Evolutionary conservation across 139 green algal genomes (phyloP), one percentile per base, ranked within the genome.

Genomic region (Haematococcus lacustris): DNA sequence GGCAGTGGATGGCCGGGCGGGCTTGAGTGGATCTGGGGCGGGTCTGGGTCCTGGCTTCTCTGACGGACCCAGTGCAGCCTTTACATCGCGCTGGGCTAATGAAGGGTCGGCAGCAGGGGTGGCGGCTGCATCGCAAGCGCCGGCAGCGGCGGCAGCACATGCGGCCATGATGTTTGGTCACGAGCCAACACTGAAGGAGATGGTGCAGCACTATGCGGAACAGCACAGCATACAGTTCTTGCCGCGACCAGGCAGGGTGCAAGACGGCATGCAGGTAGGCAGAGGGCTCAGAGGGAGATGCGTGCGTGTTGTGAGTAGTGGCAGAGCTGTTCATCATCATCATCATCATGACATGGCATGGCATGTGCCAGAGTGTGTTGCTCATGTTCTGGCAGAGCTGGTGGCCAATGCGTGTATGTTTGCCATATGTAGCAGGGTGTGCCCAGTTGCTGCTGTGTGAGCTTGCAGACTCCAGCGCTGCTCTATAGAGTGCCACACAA

Each of bases 241-340:
- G 80, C 95, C 95, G 23, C 94, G 94, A 76, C 78, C 78, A n/a
- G 91, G 91, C 1, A 86, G 93, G 34, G 69, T 76, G 25, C 78
- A 97, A 51, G 87, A 96, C 39, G 92, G 94, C 21, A 78, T 97
- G 68, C 93, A 93, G 74, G 88, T 93, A n/a, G n/a, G n/a, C n/a
- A n/a, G n/a, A n/a, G n/a, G n/a, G n/a, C n/a, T n/a, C n/a, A n/a
- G n/a, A n/a, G n/a, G n/a, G n/a, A n/a, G n/a, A n/a, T n/a, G n/a
- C n/a, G n/a, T n/a, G n/a, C n/a, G n/a, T n/a, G n/a, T n/a, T n/a
- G n/a, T n/a, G n/a, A n/a, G n/a, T n/a, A n/a, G n/a, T n/a, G n/a
- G n/a, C n/a, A n/a, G n/a, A n/a, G n/a, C n/a, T n/a, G n/a, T n/a
- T n/a, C n/a, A n/a, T n/a, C n/a, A n/a, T n/a, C n/a, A n/a, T n/a